Evolutionary conservation across 2,329 filamentous ascomycete genomes (phyloP).

Genomic region (Aureobasidium musti): DNA sequence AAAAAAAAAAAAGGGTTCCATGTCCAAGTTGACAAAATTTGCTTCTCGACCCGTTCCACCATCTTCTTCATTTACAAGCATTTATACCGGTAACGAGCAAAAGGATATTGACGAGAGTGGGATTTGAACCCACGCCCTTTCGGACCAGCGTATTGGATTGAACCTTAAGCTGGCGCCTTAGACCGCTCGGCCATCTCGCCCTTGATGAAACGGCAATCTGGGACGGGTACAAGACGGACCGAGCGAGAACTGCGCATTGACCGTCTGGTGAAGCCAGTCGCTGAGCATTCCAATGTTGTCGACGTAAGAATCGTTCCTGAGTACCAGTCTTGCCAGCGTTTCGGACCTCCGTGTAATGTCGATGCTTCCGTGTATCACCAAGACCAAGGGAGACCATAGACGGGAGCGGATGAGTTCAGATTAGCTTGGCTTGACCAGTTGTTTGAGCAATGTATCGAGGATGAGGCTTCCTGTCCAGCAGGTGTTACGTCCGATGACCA

Average conservation of each 20-base stretch:
- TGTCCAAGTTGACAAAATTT: neutral
- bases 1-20: neutral
- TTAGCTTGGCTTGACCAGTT: no score
- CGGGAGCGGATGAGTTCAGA: no score
- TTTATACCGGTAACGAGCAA: neutral
- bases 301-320: neutral
- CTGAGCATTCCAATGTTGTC: neutral
- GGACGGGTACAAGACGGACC: neutral
- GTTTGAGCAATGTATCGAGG: no score
- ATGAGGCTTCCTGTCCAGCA: no score
- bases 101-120: conserved; percentile 17
- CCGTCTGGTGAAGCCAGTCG: neutral
- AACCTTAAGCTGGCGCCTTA: conserved; percentile 26
- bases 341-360: no score
- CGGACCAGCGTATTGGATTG: conserved; percentile 16
- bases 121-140: conserved; percentile 23
- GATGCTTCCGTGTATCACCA: no score
- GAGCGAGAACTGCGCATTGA: neutral
- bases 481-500: no score
- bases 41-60: neutral
- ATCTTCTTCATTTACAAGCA: neutral
- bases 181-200: conserved; percentile 25
- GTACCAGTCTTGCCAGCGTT: neutral
- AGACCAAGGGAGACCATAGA: no score
- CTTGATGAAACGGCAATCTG: neutral